phyloP scores from a whole-genome alignment of 1,284 basidiomycete species.

The Cryptococcus deneoformans region DNA sequence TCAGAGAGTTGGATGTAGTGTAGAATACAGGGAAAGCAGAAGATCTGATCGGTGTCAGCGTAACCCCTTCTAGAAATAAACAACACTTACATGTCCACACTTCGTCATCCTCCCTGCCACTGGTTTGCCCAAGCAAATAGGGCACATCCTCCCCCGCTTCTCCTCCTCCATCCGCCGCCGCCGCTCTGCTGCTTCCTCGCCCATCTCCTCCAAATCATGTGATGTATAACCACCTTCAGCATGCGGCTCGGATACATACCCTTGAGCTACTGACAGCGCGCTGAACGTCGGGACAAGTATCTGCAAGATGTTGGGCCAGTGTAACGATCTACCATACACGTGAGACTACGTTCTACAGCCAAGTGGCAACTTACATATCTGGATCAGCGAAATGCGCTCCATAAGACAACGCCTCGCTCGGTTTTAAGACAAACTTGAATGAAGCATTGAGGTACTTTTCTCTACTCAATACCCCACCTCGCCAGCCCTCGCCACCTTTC shows the following conservation, averaged over 20 bases:
- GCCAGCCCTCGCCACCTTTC: slow-evolving; percentile 55
- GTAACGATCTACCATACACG: slow-evolving; percentile 65
- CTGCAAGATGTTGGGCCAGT: slow-evolving; percentile 96
- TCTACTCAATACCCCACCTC: slow-evolving; percentile 66
- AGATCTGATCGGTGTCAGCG: slow-evolving; percentile 58
- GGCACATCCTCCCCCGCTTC: slow-evolving; percentile 64
- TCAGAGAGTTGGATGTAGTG: slow-evolving; percentile 86
- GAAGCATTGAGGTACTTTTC: slow-evolving; percentile 92
- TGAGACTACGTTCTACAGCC: not conserved
- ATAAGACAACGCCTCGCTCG: slow-evolving; percentile 70
- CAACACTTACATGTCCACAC: slow-evolving; percentile 82
- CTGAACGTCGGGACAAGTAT: slow-evolving; percentile 78
- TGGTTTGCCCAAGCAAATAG: slow-evolving; percentile 84
- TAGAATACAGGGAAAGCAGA: slow-evolving; percentile 85
- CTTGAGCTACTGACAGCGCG: slow-evolving; percentile 49
- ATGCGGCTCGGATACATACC: slow-evolving; percentile 35
- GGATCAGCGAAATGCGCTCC: slow-evolving; percentile 94
- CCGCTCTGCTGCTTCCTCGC: slow-evolving; percentile 34
- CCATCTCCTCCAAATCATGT: slow-evolving; percentile 29
- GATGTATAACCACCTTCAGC: slow-evolving; percentile 9
- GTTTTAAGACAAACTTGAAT: slow-evolving; percentile 91
- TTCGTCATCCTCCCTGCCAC: slow-evolving; percentile 94
- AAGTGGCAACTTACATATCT: slow-evolving; percentile 67
- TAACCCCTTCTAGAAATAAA: not conserved
- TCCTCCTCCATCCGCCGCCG: slow-evolving; percentile 43